A percentile compares a stretch with the other conserved stretches of the same genome.
These are phyloP conservation scores for Kuraishia hungarica DNA, from an alignment of 805 yeast genomes.

Conservation along the genomic window DNA sequence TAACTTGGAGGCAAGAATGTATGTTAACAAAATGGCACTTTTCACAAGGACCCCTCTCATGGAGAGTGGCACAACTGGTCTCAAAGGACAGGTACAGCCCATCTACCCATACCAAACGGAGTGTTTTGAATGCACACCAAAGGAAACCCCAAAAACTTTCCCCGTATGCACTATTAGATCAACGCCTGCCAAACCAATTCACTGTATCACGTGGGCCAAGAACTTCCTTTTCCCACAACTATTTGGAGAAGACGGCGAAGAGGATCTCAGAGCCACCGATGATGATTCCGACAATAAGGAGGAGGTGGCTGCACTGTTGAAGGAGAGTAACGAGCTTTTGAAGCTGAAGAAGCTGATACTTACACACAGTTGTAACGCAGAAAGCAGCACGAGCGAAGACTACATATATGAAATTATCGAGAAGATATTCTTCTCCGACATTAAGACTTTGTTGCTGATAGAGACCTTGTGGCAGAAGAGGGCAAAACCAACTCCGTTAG, in stretches of 20 bases:
- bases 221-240: slow-evolving; percentile 78
- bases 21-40: slow-evolving; percentile 78
- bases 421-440: slow-evolving; percentile 67
- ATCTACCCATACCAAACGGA: slow-evolving; percentile 76
- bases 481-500: slow-evolving; percentile 57
- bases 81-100: slow-evolving; percentile 90
- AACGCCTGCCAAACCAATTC: slow-evolving; percentile 94
- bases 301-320: slow-evolving; percentile 55
- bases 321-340: slow-evolving; percentile 59
- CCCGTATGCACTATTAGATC: slow-evolving; percentile 97
- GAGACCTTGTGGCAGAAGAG: slow-evolving; percentile 76
- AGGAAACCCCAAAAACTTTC: slow-evolving; percentile 81
- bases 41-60: slow-evolving; percentile 68
- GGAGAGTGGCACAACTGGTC: slow-evolving; percentile 95
- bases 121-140: slow-evolving; percentile 87
- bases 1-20: slow-evolving; percentile 84
- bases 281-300: slow-evolving; percentile 58
- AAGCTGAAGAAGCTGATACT: slow-evolving; percentile 34
- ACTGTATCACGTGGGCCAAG: slow-evolving; percentile 97
- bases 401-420: slow-evolving; percentile 38
- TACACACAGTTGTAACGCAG: slow-evolving; percentile 13
- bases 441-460: slow-evolving; percentile 60
- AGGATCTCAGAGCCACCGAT: slow-evolving; percentile 21
- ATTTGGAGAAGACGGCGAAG: slow-evolving; percentile 45
- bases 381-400: slow-evolving; percentile 10